Conservation (phyloP, 139 green algal genomes). For the Chlorokybus atmophyticus region DNA sequence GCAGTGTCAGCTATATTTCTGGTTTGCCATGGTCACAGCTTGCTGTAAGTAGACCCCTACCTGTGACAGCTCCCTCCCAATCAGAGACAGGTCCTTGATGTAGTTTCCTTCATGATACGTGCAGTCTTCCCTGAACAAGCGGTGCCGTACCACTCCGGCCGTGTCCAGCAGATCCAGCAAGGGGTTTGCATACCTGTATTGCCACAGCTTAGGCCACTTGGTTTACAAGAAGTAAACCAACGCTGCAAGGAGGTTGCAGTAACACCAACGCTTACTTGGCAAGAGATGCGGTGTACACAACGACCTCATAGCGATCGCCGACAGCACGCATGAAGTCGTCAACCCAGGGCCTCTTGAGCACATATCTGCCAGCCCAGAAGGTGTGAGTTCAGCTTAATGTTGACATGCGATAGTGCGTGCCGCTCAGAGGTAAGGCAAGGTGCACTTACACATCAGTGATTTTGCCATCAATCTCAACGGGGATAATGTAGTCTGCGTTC, state of each 20-base stretch:
- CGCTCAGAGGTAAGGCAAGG: too few relatives aligned
- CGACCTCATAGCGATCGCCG: slow-evolving; percentile 51
- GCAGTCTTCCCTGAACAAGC: slow-evolving; percentile 88
- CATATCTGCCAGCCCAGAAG: too few relatives aligned
- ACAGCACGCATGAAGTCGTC: slow-evolving; percentile 73
- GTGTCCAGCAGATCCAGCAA: slow-evolving; percentile 82
- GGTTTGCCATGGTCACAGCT: too few relatives aligned
- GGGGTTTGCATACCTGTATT: slow-evolving; percentile 73
- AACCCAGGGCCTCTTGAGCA: slow-evolving; percentile 84
- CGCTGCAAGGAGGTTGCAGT: too few relatives aligned
- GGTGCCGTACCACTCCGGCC: slow-evolving; percentile 53
- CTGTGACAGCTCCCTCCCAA: too few relatives aligned
- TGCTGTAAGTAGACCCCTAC: too few relatives aligned
- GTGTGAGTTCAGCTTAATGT: too few relatives aligned
- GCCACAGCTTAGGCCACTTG: too few relatives aligned
- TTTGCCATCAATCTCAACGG: slow-evolving; percentile 69
- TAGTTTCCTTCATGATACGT: slow-evolving; percentile 75
- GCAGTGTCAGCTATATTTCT: too few relatives aligned
- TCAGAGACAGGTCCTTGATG: slow-evolving; percentile 73
- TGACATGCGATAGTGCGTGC: too few relatives aligned
- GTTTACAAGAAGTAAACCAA: too few relatives aligned
- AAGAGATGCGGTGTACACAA: slow-evolving; percentile 87
- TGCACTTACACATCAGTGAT: slow-evolving; percentile 40
- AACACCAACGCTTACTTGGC: too few relatives aligned
- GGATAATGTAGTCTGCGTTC: slow-evolving; percentile 80